Conservation (phyloP, 1,284 basidiomycete species). For the Irpex rosettiformis region DNA sequence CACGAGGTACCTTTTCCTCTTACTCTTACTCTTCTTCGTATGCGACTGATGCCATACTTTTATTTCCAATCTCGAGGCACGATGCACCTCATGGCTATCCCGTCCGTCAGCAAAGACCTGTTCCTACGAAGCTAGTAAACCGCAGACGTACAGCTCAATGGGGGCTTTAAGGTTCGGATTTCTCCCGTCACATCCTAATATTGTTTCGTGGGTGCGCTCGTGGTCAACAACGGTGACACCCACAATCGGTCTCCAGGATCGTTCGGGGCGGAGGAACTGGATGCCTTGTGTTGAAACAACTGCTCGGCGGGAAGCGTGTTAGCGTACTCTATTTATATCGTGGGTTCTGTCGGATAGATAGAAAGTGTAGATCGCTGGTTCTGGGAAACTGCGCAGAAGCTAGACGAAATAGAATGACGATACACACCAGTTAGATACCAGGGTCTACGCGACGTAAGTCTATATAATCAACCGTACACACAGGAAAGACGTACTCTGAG, state of each 20-base stretch:
- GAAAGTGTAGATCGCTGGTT: background rate
- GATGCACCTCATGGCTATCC: slow-evolving; percentile 36
- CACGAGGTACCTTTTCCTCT: slow-evolving; percentile 49
- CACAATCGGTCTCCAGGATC: slow-evolving; percentile 59
- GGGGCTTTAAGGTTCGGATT: slow-evolving; percentile 58
- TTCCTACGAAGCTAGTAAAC: no score
- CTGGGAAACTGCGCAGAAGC: no score
- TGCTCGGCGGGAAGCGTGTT: slow-evolving; percentile 6
- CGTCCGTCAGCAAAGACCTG: no score
- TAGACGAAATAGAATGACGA: background rate
- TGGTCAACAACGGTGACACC: slow-evolving; percentile 46
- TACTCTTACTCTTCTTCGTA: slow-evolving; percentile 63
- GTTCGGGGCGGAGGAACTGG: slow-evolving; percentile 31
- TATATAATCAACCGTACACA: background rate
- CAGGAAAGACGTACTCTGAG: background rate
- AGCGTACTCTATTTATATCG: background rate
- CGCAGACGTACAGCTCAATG: slow-evolving; percentile 50
- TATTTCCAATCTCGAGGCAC: slow-evolving; percentile 43
- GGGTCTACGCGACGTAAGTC: slow-evolving; percentile 3
- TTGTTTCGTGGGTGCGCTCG: slow-evolving; percentile 46
- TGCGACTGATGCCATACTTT: slow-evolving; percentile 46
- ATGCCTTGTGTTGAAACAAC: slow-evolving; percentile 32
- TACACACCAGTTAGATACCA: slow-evolving; percentile 15
- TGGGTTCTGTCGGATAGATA: background rate
- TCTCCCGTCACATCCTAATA: slow-evolving; percentile 63